These are phyloP conservation scores for Sugiyamaella castrensis DNA, from an alignment of 1,139 yeast genomes.

Conservation along the genomic window DNA sequence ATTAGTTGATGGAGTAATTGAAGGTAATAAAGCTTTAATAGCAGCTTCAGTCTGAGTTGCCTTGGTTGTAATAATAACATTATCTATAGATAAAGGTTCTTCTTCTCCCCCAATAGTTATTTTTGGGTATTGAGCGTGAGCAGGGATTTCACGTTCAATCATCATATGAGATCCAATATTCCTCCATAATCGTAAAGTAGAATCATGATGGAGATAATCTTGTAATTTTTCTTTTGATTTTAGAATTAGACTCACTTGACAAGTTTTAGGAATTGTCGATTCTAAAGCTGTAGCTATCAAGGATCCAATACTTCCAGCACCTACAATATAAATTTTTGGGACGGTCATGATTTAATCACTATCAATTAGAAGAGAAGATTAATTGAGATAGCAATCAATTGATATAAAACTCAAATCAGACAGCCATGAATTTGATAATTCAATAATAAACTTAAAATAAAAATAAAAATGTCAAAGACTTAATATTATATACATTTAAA, in stretches of 20 bases:
- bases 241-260: constrained; percentile 43
- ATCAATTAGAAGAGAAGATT: no score
- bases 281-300: constrained; percentile 39
- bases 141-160: constrained; percentile 21
- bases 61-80: constrained; percentile 62
- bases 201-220: constrained; percentile 43
- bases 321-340: constrained; percentile 34
- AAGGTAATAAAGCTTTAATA: constrained; percentile 44
- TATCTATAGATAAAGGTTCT: constrained; percentile 40
- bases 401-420: no score
- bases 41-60: constrained; percentile 54
- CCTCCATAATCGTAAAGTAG: constrained; percentile 32
- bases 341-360: constrained; percentile 3
- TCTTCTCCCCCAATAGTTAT: neutral
- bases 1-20: constrained; percentile 47
- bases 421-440: no score
- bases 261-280: constrained; percentile 33
- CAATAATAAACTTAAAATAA: no score
- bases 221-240: constrained; percentile 42
- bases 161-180: constrained; percentile 16
- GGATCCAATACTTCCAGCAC: constrained; percentile 42
- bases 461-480: no score
- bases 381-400: no score
- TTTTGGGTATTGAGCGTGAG: constrained; percentile 13
- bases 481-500: no score